phyloP scores from a whole-genome alignment of 148 eudicot genomes.

The Rhododendron molle region DNA sequence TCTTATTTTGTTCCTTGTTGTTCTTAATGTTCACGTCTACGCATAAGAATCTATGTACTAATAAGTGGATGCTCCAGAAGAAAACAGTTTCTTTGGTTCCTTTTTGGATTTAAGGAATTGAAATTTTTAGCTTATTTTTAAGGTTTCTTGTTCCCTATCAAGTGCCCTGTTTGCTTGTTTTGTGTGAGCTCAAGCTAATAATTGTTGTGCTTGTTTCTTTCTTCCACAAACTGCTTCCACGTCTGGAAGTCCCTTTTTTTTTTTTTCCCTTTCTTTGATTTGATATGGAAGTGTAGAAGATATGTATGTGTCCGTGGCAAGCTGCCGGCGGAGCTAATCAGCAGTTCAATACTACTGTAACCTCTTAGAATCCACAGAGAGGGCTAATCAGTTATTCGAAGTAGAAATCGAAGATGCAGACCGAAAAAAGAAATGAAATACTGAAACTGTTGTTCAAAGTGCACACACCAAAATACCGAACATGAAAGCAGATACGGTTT shows the following conservation, averaged over 20 bases:
- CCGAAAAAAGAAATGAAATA: too few relatives aligned
- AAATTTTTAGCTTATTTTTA: not conserved
- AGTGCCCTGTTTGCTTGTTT: not conserved
- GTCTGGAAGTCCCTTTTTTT: not conserved
- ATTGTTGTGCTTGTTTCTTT: not conserved
- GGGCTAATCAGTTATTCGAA: not conserved
- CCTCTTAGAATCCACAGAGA: not conserved
- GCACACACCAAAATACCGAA: not conserved
- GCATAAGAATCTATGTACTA: slow-evolving; percentile 28
- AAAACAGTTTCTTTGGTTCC: not conserved
- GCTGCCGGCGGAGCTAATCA: not conserved
- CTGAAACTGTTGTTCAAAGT: too few relatives aligned
- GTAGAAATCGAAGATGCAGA: too few relatives aligned
- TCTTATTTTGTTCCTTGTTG: slow-evolving; percentile 60
- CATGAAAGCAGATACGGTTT: not conserved
- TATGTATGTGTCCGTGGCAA: not conserved
- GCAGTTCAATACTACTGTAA: not conserved
- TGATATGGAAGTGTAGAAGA: not conserved
- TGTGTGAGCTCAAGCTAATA: not conserved
- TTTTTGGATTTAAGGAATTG: not conserved
- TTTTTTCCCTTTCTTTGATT: not conserved
- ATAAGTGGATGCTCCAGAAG: not conserved
- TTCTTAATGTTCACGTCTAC: slow-evolving; percentile 63
- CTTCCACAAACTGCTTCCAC: not conserved
- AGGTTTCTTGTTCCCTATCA: not conserved